phyloP scores from a whole-genome alignment of 345 rosid species.

The Triadica sebifera region DNA sequence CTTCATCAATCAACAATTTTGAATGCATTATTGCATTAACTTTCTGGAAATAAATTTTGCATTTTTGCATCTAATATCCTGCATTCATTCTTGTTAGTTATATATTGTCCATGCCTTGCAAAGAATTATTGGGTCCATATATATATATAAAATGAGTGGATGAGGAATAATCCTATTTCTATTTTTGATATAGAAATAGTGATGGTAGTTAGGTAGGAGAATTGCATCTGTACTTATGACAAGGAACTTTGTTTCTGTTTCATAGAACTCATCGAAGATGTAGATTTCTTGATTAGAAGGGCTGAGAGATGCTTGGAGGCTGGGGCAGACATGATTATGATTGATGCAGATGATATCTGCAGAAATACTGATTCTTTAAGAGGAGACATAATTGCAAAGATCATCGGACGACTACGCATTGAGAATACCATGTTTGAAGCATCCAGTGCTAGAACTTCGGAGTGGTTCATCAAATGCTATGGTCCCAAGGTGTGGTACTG shows the following conservation, averaged over 20 bases:
- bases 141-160: too few relatives aligned
- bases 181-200: background rate
- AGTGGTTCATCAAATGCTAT: conserved; percentile 77
- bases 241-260: conserved; percentile 7
- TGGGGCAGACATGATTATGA: conserved; percentile 92
- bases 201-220: background rate
- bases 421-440: conserved; percentile 97
- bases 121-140: too few relatives aligned
- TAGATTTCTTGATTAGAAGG: conserved; percentile 73
- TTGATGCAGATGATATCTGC: conserved; percentile 88
- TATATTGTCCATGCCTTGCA: too few relatives aligned
- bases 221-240: conserved; percentile 1
- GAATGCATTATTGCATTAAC: too few relatives aligned
- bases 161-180: background rate
- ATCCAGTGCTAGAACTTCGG: conserved; percentile 59
- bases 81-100: too few relatives aligned
- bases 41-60: background rate
- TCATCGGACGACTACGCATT: conserved; percentile 76
- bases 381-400: conserved; percentile 72
- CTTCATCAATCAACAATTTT: background rate
- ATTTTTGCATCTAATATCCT: background rate
- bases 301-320: conserved; percentile 97
- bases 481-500: conserved; percentile 64
- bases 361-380: conserved; percentile 62
- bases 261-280: conserved; percentile 76